Base-by-base conservation (phyloP, 2,329 filamentous ascomycete genomes). In the Fusarium sterilihyphosum region DNA sequence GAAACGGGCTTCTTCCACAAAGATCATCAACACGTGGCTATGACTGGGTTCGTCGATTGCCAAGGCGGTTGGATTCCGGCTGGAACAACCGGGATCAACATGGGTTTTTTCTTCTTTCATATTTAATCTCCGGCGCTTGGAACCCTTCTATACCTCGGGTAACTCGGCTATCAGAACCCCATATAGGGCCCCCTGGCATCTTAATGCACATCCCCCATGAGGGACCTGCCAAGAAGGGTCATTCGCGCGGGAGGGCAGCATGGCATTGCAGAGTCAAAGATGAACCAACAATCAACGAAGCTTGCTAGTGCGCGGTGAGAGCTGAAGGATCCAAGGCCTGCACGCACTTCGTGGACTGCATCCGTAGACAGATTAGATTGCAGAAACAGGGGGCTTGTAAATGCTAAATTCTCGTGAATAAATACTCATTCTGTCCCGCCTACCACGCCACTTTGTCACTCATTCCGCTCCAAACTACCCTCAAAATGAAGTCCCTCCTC, bases 401-500 rank as follows among this genome's bases (percentile, higher is more conserved):
- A 33, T 31, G 22, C 26, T 24, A 14, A 29, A 46, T 35, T 38
- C 43, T 37, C 40, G 40, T 57, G 24, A 35, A 67, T 67, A 67
- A 67, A 67, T 52, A 67, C 46, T 26, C 44, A 29, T 47, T 47
- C 50, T 46, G 20, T 53, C 46, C 50, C 47, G 53, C 46, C 20
- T 20, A 31, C 22, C 41, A 43, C 26, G 57, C 62, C 46, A 52
- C 50, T 56, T 61, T 26, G 17, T 38, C 41, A 49, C 49, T 58
- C 38, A 70, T 70, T 62, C 64, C 38, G 40, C 35, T 44, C 41
- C 33, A 24, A 53, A 31, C 31, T 31, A n/a, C 33, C 31, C 50
- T 53, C 54, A 73, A 52, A 29, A 78, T 78, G 76, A 78, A 69
- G 64, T 47, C 73, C 60, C 47, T 67, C 18, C 16, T 74, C 14